Evolutionary conservation across 257 asterid genomes (phyloP), one percentile per base, ranked within the genome.

Genomic region (Ocimum tenuiflorum): DNA sequence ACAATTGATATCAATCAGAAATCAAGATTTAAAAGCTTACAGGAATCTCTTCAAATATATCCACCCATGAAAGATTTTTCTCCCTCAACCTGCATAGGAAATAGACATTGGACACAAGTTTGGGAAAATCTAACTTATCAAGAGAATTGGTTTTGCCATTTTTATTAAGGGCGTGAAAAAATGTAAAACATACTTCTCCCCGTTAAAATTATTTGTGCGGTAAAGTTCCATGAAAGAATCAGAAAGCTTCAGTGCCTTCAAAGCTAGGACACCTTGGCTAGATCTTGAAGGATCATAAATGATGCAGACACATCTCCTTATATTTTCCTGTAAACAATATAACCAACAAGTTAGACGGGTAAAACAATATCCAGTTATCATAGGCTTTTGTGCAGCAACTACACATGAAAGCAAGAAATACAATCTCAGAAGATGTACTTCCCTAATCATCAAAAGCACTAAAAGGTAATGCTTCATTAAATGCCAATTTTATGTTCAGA

Each of bases 201-300:
- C 99, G 4, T 91, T 89, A 72, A 94, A 90, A 77, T 83, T 88
- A 70, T 88, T 90, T 42, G 56, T 90, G 66, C 91, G 88, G 63
- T 94, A 78, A 31, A 94, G 97, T 65, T 90, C 99, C 99, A 94
- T 94, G 85, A 90, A 94, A 57, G 97, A 77, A 80, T 94, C 99
- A 68, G 97, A 90, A 68, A 94, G 97, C 84, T 90, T 94, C 79
- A 94, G 65, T 20, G 99, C 99, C 83, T 90, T 94, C 85, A 94
- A 68, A 50, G 97, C 99, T 43, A 90, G 82, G 77, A 94, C 95
- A 39, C 99, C 99, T 75, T 87, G 99, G 80, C 81, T 94, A 73
- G 99, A 82, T 78, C 95, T 86, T 48, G 99, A 94, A 60, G 99
- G 99, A 81, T 94, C 97, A 53, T 94, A 94, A 53, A 94, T 91